phyloP scores from a whole-genome alignment of 1,139 yeast species.

The Diutina sp. region DNA sequence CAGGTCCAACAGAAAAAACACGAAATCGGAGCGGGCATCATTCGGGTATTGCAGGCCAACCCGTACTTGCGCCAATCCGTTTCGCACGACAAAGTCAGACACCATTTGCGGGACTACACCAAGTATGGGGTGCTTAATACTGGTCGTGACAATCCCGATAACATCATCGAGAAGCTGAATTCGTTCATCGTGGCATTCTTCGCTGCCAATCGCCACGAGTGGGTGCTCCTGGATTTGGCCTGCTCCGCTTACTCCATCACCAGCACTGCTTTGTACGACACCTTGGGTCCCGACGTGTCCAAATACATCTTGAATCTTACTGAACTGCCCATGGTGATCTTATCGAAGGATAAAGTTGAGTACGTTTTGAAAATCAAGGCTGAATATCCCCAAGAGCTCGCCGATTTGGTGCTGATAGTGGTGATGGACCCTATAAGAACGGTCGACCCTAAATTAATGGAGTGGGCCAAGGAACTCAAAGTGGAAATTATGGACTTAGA shows the following conservation, averaged over 20 bases:
- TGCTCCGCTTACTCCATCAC: constrained; percentile 37
- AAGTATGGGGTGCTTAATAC: constrained; percentile 11
- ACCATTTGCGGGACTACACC: constrained; percentile 12
- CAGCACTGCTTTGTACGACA: constrained; percentile 52
- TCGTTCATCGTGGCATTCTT: constrained; percentile 39
- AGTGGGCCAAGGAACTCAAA: constrained; percentile 4
- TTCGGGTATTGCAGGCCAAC: constrained; percentile 34
- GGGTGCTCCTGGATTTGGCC: constrained; percentile 52
- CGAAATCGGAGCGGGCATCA: constrained; percentile 53
- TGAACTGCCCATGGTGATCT: constrained; percentile 40
- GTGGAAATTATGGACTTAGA: constrained; percentile 18
- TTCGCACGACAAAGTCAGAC: constrained; percentile 15
- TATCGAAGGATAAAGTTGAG: constrained; percentile 35
- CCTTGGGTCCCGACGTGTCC: constrained; percentile 49
- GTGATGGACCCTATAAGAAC: constrained; percentile 22
- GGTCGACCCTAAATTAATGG: background rate
- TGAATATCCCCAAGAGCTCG: constrained; percentile 14
- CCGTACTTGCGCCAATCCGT: constrained; percentile 20
- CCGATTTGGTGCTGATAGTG: constrained; percentile 23
- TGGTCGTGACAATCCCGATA: constrained; percentile 6
- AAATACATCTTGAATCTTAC: constrained; percentile 44
- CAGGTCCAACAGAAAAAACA: constrained; percentile 28
- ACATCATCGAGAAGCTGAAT: background rate
- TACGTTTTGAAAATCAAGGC: constrained; percentile 24
- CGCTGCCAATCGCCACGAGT: constrained; percentile 44